These are phyloP conservation scores for Daldinia caldariorum DNA, from an alignment of 495 filamentous ascomycete species.

Conservation along the genomic window DNA sequence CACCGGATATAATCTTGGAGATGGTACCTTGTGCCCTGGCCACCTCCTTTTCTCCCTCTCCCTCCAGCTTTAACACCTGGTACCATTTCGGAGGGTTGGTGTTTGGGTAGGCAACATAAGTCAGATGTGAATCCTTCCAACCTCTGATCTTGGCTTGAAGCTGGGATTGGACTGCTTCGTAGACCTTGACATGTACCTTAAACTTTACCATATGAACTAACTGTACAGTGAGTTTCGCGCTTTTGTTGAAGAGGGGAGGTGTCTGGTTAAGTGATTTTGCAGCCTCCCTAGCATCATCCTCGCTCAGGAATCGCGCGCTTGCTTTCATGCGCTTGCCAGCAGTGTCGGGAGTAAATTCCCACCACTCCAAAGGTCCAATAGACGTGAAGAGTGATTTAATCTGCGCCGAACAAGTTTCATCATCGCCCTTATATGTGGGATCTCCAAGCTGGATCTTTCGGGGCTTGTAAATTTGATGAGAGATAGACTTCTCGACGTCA, in stretches of 20 bases:
- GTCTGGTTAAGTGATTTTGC: constrained; percentile 37
- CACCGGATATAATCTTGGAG: constrained; percentile 43
- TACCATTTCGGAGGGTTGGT: constrained; percentile 31
- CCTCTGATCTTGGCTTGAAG: constrained; percentile 15
- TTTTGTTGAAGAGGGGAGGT: constrained; percentile 34
- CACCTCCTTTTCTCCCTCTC: constrained; percentile 50
- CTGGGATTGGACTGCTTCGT: constrained; percentile 51
- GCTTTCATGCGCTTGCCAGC: constrained; percentile 47
- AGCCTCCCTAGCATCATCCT: constrained; percentile 48
- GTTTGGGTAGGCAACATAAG: constrained; percentile 44
- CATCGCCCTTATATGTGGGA: constrained; percentile 33
- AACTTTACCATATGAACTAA: constrained; percentile 51
- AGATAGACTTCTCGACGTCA: constrained; percentile 34
- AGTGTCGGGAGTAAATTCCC: constrained; percentile 34
- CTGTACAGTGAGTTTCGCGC: constrained; percentile 45
- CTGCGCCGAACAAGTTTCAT: constrained; percentile 14
- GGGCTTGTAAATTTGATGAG: not conserved
- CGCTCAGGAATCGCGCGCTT: constrained; percentile 46
- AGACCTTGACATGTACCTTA: constrained; percentile 48
- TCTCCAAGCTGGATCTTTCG: constrained; percentile 32
- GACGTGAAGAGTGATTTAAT: constrained; percentile 45
- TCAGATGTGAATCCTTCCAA: constrained; percentile 45
- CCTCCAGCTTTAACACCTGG: constrained; percentile 54
- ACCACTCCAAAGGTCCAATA: constrained; percentile 48
- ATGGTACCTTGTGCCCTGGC: constrained; percentile 51